A percentile compares a stretch with the other conserved stretches of the same genome.
Conservation (phyloP, 73 alveolate species). For the Urostyla sp. region DNA sequence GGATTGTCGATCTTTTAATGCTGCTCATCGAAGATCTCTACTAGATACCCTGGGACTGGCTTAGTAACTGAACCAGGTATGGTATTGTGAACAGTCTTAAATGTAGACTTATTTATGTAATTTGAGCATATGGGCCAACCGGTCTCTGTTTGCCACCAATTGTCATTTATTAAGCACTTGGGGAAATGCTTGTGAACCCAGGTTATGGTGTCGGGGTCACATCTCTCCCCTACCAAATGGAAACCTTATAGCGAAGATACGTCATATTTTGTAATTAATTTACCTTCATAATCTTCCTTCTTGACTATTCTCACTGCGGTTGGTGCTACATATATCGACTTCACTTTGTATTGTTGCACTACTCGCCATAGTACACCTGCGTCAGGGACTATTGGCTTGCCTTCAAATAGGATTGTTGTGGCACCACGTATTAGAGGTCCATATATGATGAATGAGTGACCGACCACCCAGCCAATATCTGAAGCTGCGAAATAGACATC, state of each 20-base stretch:
- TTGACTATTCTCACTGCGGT: slow-evolving; percentile 99
- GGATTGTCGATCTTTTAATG: slow-evolving; percentile 73
- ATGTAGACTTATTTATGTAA: slow-evolving; percentile 64
- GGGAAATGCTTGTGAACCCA: slow-evolving; percentile 86
- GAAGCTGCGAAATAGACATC: slow-evolving; percentile 97
- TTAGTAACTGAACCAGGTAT: slow-evolving; percentile 95
- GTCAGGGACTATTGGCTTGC: slow-evolving; percentile 97
- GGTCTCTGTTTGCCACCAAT: slow-evolving; percentile 99
- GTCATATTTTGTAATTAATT: slow-evolving; percentile 83
- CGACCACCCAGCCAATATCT: slow-evolving; percentile 99
- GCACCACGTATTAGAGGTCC: slow-evolving; percentile 99
- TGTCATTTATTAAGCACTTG: slow-evolving; percentile 92
- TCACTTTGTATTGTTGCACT: slow-evolving; percentile 89
- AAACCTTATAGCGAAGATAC: slow-evolving; percentile 78
- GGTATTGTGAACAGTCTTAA: slow-evolving; percentile 67
- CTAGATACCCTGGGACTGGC: slow-evolving; percentile 95
- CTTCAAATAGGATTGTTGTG: slow-evolving; percentile 98
- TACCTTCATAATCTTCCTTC: slow-evolving; percentile 97
- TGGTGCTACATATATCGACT: slow-evolving; percentile 97
- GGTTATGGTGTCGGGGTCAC: slow-evolving; percentile 98
- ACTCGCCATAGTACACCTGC: slow-evolving; percentile 96
- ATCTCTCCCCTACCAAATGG: slow-evolving; percentile 97
- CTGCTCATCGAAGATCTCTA: slow-evolving; percentile 87
- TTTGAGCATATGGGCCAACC: slow-evolving; percentile 93
- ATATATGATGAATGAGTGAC: slow-evolving; percentile 98